Base-by-base conservation (phyloP, 2,329 filamentous ascomycete genomes). In the Diaporthe aspalathi region DNA sequence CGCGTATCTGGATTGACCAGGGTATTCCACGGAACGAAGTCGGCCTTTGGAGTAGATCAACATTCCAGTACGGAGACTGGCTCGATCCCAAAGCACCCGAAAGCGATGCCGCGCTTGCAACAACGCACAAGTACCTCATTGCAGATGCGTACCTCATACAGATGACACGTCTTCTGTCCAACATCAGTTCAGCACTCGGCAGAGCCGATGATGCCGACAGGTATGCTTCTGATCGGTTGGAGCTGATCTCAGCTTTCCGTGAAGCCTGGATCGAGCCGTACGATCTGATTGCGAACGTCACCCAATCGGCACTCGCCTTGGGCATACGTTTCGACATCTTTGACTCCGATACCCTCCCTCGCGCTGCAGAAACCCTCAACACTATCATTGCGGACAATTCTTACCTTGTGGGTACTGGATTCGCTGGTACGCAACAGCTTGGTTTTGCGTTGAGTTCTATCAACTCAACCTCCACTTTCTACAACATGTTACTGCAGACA, bases 61-160 rank as follows among this genome's bases (percentile, higher is more conserved):
- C 47, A 0, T 74, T 69, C 32, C 79, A 81, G 72, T 74, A 77
- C 14, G 79, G 79, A 17, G 78, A 79, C 60, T 78, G 79, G 79
- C 75, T 80, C 2, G 79, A 80, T 54, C 79, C 79, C 0, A 73
- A 74, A 43, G 78, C 79, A 2, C 78, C 79, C 20, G 57, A 63
- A 7, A 16, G 14, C 22, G 43, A 63, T 5, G 43, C 57, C 11
- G 20, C 29, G 7, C 16, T 3, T 12, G 57, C 57, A 35, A 63
- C 57, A 2, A 63, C 57, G 27, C 57, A 63, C 57, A 63, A 35
- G 20, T 63, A 35, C 24, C 57, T 63, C 57, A 32, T 63, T 3
- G 57, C 57, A 22, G 57, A 63, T 63, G 40, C 57, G 20, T 63
- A 63, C 27, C 57, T 63, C 20, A 63, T 63, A 22, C 57, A 63